Evolutionary conservation across 2,329 filamentous ascomycete species (phyloP).

Genomic region (Neofusicoccum sp.): DNA sequence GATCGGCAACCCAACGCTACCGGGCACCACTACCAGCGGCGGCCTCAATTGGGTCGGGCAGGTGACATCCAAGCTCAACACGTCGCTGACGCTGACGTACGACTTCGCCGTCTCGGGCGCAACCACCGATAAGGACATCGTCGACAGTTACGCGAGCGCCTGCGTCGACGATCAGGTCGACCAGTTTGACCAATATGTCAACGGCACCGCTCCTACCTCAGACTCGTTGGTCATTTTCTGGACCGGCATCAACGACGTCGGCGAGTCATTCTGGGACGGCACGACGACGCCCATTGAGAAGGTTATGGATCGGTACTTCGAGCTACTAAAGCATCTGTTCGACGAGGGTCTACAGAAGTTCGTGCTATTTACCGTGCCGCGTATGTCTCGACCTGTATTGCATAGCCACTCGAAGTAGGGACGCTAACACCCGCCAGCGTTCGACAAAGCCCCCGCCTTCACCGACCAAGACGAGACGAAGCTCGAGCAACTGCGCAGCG

Average conservation of each 20-base stretch:
- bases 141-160: conserved; percentile 13
- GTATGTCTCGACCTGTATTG: conserved; percentile 16
- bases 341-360: conserved; percentile 57
- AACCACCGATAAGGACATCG: conserved; percentile 22
- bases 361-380: conserved; percentile 59
- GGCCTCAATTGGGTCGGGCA: conserved; percentile 26
- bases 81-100: conserved; percentile 21
- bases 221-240: conserved; percentile 23
- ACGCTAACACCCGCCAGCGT: conserved; percentile 23
- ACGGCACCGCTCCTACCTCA: conserved; percentile 21
- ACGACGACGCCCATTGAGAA: neutral
- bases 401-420: neutral
- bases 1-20: conserved; percentile 25
- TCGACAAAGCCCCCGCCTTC: conserved; percentile 23
- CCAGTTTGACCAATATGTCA: conserved; percentile 22
- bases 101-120: conserved; percentile 27
- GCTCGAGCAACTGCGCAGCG: conserved; percentile 6
- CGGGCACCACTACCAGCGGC: conserved; percentile 25
- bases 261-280: conserved; percentile 20
- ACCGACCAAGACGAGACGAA: conserved; percentile 28
- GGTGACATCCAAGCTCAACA: conserved; percentile 23
- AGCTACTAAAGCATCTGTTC: conserved; percentile 49
- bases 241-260: conserved; percentile 28
- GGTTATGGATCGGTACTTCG: conserved; percentile 42
- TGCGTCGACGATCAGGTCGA: conserved; percentile 22